Evolutionary conservation across 2,329 filamentous ascomycete genomes (phyloP), one percentile per base, ranked within the genome.

Genomic region (Fonsecaea multimorphosa): DNA sequence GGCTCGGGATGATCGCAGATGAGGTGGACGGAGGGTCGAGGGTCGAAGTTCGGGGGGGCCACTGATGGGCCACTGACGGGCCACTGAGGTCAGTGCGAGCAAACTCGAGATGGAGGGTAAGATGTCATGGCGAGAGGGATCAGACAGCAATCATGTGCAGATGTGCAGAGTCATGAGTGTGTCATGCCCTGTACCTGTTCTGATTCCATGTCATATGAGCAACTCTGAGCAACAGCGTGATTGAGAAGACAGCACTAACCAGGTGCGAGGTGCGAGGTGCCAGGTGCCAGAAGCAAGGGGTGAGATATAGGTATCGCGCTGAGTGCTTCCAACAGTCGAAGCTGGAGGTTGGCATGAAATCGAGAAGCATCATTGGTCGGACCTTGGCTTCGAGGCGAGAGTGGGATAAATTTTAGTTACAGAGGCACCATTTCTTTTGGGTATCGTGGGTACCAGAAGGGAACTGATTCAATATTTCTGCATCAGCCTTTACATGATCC

Each of bases 51-150:
- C 40, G 40, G 40, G n/a, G n/a, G n/a, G n/a, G n/a, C n/a, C n/a
- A n/a, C n/a, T n/a, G n/a, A n/a, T n/a, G n/a, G n/a, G n/a, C n/a
- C n/a, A n/a, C n/a, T n/a, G n/a, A n/a, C n/a, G n/a, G 40, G n/a
- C 40, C 40, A 22, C n/a, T 52, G 40, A 16, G 11, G 16, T 58
- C 27, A 9, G 38, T 36, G 22, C 7, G 58, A 49, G 44, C 44
- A 5, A 38, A 53, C 32, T 38, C 46, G 58, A 53, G 19, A 38
- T 52, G 24, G 58, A 46, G 52, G 52, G 52, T 54, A 34, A 34
- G 31, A 54, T 54, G 27, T 31, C 19, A 49, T 49, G 8, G 27
- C 16, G 3, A 31, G 29, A n/a, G n/a, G n/a, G n/a, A n/a, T n/a
- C 44, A 49, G 44, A 27, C 9, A 49, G 19, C 19, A 34, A 44